Percentiles rank a stretch among this genome's conserved stretches.
phyloP scores from a whole-genome alignment of 2,329 filamentous ascomycete genomes.

The Paracamarosporium sp. region DNA sequence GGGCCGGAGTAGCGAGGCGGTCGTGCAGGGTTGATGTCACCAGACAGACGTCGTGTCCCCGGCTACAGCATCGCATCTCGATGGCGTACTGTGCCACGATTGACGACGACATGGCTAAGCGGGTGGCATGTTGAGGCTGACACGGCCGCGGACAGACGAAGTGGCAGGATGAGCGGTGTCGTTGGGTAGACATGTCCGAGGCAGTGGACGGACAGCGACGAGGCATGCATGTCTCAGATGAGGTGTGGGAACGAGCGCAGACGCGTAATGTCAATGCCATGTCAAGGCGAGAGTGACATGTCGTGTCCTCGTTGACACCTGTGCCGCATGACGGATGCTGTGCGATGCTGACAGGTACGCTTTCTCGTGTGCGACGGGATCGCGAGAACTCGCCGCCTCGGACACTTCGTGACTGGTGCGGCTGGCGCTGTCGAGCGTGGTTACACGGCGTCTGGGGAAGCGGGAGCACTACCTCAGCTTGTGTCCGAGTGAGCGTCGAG shows the following conservation, averaged over 20 bases:
- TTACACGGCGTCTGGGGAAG: background rate
- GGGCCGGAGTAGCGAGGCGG: background rate
- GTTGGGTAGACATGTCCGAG: background rate
- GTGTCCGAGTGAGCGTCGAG: no score
- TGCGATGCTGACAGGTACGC: slow-evolving; percentile 8
- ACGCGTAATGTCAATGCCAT: background rate
- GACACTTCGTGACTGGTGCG: background rate
- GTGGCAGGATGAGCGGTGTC: background rate
- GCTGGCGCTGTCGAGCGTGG: background rate
- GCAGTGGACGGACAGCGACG: background rate
- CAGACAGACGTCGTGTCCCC: background rate
- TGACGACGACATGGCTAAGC: background rate
- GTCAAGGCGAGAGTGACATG: background rate
- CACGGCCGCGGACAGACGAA: background rate
- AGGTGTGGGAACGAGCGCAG: no score
- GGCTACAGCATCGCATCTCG: background rate
- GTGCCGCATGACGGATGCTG: background rate
- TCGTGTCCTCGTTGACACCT: background rate
- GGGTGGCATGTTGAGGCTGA: background rate
- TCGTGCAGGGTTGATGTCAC: background rate
- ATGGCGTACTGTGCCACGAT: background rate
- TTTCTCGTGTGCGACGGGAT: background rate
- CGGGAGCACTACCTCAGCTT: no score
- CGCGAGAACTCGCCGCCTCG: no score
- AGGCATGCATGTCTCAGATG: background rate